Evolutionary conservation across 768 basidiomycete genomes (phyloP), one percentile per base, ranked within the genome.

Genomic region (Xanthoconium stramineum): DNA sequence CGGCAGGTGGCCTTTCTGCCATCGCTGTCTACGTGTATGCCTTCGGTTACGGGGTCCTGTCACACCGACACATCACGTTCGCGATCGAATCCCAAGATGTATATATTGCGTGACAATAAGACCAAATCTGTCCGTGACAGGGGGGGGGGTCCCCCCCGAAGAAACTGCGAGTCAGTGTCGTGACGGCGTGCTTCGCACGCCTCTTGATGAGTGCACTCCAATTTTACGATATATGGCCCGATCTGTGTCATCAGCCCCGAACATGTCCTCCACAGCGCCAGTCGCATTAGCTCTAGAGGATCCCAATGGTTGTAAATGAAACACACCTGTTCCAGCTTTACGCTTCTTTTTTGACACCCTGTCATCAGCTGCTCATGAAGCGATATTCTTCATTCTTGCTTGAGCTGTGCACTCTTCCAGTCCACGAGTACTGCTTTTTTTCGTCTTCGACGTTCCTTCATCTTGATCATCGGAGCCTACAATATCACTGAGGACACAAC

Each of bases 211-310:
- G 70, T 83, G 60, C 29, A 24, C 63, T 68, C 94, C 95, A 56
- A 99, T 94, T 74, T 98, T 94, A 60, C 96, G 91, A 68, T 98
- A 98, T 56, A 98, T 94, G 0, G 88, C 88, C 95, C 96, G 98
- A 67, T 98, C 96, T 8, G 89, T 94, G 66, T 98, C 95, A 61
- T 96, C 88, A 17, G 86, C 87, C 5, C 96, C 94, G 66, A 98
- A 99, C 75, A 78, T 86, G 62, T 98, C 95, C 76, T 98, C 95
- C 89, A 51, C 36, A 43, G 20, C 12, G 8, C n/a, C 33, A n/a
- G 33, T n/a, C 38, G 52, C 13, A 59, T 64, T 29, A 59, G 30
- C 40, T 50, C 24, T 19, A 13, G 24, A 13, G 20, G 50, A 29
- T 10, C 40, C 24, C 13, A 46, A 20, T 13, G 24, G 6, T 33